phyloP scores from a whole-genome alignment of 73 alveolate species.

The Tetrahymena elliotti region DNA sequence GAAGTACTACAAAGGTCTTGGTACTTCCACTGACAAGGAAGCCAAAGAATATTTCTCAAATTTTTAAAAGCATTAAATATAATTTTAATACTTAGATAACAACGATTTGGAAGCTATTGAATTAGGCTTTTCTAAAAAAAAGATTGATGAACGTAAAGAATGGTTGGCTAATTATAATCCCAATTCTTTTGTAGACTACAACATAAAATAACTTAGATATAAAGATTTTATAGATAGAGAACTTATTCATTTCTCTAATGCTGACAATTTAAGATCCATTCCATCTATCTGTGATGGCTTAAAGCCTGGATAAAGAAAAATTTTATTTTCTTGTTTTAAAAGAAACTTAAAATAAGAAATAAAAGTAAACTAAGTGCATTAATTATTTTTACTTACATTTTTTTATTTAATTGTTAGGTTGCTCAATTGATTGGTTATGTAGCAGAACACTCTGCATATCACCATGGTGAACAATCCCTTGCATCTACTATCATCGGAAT shows the following conservation, averaged over 20 bases:
- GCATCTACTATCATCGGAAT: conserved; percentile 93
- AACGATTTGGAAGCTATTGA: background rate
- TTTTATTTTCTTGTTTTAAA: conserved; percentile 95
- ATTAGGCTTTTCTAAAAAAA: background rate
- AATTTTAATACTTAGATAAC: background rate
- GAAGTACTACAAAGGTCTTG: conserved; percentile 99
- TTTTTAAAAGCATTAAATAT: background rate
- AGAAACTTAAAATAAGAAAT: conserved; percentile 92
- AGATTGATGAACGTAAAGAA: background rate
- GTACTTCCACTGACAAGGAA: conserved; percentile 97
- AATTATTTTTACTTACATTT: background rate
- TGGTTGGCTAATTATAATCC: conserved; percentile 48
- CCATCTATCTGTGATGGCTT: conserved; percentile 97
- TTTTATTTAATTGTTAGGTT: conserved; percentile 38
- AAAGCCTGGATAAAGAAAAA: conserved; percentile 99
- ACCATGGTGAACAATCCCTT: conserved; percentile 98
- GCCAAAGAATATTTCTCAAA: conserved; percentile 95
- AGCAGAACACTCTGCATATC: conserved; percentile 99
- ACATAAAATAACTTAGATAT: conserved; percentile 63
- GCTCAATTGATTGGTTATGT: conserved; percentile 98
- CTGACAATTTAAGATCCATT: conserved; percentile 92
- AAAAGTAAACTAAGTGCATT: conserved; percentile 31
- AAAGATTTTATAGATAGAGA: conserved; percentile 96
- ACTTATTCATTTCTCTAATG: conserved; percentile 76
- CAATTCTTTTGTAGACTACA: conserved; percentile 52